phyloP scores from a whole-genome alignment of 768 basidiomycete genomes.

The Panaeolus papilionaceus region DNA sequence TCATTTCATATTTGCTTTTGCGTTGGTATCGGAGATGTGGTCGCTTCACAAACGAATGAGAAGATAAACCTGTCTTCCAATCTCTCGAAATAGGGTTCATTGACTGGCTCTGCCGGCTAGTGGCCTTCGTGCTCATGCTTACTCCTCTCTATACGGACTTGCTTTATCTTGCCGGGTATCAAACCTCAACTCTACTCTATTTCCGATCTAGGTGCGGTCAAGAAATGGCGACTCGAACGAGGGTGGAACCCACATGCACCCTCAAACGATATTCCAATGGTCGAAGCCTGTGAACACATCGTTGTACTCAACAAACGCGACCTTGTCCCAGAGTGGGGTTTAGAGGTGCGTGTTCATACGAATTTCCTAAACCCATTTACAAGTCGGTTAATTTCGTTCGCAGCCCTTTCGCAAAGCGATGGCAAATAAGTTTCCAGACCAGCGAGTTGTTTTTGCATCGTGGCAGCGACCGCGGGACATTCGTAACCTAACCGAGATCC shows the following conservation, averaged over 20 bases:
- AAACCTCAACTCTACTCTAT: constrained; percentile 27
- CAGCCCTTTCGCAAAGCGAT: constrained; percentile 81
- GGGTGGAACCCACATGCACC: constrained; percentile 58
- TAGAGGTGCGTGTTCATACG: constrained; percentile 63
- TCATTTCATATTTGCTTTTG: constrained; percentile 25
- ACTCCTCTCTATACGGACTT: constrained; percentile 10
- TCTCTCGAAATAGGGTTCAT: constrained; percentile 9
- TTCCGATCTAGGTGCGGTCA: constrained; percentile 56
- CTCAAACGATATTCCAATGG: constrained; percentile 43
- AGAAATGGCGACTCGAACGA: constrained; percentile 72
- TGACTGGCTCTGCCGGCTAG: constrained; percentile 20
- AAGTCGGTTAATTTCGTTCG: constrained; percentile 20
- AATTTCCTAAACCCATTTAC: constrained; percentile 19
- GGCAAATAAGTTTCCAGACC: constrained; percentile 72
- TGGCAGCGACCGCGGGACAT: constrained; percentile 74
- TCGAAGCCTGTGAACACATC: constrained; percentile 76
- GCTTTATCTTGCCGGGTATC: constrained; percentile 28
- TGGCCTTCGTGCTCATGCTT: constrained; percentile 3
- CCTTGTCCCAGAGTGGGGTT: constrained; percentile 86
- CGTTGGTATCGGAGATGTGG: not conserved
- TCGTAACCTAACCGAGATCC: constrained; percentile 63
- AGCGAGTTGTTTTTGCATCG: constrained; percentile 73
- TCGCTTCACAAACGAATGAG: constrained; percentile 2
- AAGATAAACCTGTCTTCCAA: constrained; percentile 2
- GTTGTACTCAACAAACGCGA: constrained; percentile 95